phyloP scores from a whole-genome alignment of 441 rosid genomes.

The Iberis amara region DNA sequence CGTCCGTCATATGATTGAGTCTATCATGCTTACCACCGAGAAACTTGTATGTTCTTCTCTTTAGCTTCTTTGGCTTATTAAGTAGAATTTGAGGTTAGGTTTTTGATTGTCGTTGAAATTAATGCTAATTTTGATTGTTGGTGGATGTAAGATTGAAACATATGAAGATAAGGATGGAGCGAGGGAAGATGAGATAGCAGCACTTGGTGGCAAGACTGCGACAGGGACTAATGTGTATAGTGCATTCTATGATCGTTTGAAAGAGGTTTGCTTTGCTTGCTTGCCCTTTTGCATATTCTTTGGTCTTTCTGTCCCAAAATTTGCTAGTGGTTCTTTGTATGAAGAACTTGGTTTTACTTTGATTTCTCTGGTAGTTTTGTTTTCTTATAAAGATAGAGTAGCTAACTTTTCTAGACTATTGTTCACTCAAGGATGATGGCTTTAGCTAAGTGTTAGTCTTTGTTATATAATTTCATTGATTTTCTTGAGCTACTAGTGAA shows the following conservation, averaged over 20 bases:
- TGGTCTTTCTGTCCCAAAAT: no score
- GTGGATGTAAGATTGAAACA: constrained; percentile 54
- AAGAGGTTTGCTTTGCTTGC: constrained; percentile 60
- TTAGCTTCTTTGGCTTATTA: not conserved
- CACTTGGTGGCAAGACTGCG: constrained; percentile 85
- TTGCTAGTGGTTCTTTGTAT: no score
- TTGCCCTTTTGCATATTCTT: not conserved
- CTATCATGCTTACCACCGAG: constrained; percentile 50
- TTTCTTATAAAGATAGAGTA: no score
- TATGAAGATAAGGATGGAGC: constrained; percentile 84
- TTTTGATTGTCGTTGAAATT: not conserved
- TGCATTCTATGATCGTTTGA: constrained; percentile 84
- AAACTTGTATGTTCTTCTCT: constrained; percentile 48
- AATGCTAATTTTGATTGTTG: constrained; percentile 16
- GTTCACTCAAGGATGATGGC: no score
- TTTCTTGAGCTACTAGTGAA: no score
- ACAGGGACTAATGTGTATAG: constrained; percentile 70
- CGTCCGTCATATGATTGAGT: constrained; percentile 75
- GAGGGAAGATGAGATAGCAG: constrained; percentile 89
- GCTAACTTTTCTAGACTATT: no score
- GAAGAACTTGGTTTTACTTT: no score
- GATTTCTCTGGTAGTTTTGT: no score
- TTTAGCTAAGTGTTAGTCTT: no score
- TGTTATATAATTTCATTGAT: no score
- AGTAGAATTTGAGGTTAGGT: not conserved